Conservation (phyloP, 306 rosid species). For the Cucurbita argyrosperma region DNA sequence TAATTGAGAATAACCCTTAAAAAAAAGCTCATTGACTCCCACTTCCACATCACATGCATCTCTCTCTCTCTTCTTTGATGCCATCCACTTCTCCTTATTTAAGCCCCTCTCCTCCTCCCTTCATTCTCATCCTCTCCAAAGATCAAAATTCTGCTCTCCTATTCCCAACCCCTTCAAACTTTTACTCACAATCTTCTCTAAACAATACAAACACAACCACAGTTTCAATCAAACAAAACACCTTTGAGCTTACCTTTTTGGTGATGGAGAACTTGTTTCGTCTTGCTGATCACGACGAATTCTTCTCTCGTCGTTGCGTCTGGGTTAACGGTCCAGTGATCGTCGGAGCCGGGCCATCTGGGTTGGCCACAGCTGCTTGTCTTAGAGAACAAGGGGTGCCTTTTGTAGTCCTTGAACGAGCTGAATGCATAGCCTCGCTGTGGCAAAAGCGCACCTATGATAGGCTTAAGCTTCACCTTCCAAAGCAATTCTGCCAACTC, state of each 20-base stretch:
- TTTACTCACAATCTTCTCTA: neutral
- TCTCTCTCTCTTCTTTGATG: neutral
- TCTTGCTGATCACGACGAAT: conserved; percentile 34
- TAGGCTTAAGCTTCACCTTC: conserved; percentile 86
- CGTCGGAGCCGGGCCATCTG: conserved; percentile 92
- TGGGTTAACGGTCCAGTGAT: conserved; percentile 86
- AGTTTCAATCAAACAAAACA: neutral
- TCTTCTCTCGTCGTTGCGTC: conserved; percentile 39
- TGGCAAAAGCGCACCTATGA: conserved; percentile 91
- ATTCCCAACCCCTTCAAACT: neutral
- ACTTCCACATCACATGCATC: conserved; percentile 27
- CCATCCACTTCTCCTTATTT: conserved; percentile 26
- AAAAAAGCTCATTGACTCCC: conserved; percentile 17
- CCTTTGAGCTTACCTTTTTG: neutral
- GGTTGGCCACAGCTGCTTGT: conserved; percentile 93
- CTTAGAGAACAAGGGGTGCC: conserved; percentile 81
- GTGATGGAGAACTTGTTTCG: conserved; percentile 60
- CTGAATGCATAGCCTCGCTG: conserved; percentile 79
- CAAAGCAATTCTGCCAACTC: conserved; percentile 78
- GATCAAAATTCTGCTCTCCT: neutral
- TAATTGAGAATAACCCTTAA: conserved; percentile 17
- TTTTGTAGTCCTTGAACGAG: conserved; percentile 58
- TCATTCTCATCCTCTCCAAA: conserved; percentile 32
- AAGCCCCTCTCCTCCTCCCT: conserved; percentile 15
- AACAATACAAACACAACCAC: neutral